Evolutionary conservation across 192 early-diverging fungal species (phyloP).

Genomic region (Gryganskiella cystojenkinii): DNA sequence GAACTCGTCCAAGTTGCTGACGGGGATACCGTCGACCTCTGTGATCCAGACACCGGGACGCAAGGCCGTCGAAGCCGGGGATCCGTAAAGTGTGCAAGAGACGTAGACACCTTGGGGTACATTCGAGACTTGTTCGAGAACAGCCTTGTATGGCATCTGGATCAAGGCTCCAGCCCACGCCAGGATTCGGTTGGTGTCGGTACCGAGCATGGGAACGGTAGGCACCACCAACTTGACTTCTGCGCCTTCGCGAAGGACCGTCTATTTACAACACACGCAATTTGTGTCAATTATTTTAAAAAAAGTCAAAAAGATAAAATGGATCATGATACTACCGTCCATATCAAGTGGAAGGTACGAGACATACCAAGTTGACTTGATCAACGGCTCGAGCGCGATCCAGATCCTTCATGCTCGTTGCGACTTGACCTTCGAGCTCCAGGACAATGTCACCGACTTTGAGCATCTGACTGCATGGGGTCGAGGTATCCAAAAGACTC

Average conservation of each 20-base stretch:
- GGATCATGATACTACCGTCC: too few relatives aligned
- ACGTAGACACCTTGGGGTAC: slow-evolving; percentile 75
- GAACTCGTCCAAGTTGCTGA: slow-evolving; percentile 72
- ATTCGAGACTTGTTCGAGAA: slow-evolving; percentile 73
- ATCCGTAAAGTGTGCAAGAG: slow-evolving; percentile 67
- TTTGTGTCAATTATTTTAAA: neutral
- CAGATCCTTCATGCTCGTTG: slow-evolving; percentile 70
- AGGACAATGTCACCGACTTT: slow-evolving; percentile 77
- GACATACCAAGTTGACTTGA: slow-evolving; percentile 63
- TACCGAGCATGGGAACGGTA: slow-evolving; percentile 64
- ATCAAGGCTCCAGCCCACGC: slow-evolving; percentile 88
- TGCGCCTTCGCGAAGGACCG: slow-evolving; percentile 77
- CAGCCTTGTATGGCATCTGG: slow-evolving; percentile 77
- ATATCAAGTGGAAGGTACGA: too few relatives aligned
- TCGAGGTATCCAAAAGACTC: slow-evolving; percentile 66
- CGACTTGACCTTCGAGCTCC: slow-evolving; percentile 71
- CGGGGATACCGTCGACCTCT: slow-evolving; percentile 72
- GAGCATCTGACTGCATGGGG: slow-evolving; percentile 63
- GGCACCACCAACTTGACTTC: slow-evolving; percentile 74
- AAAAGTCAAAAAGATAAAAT: neutral
- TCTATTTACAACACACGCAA: slow-evolving; percentile 25
- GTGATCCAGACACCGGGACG: slow-evolving; percentile 80
- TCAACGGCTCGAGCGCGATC: slow-evolving; percentile 59
- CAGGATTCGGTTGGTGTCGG: slow-evolving; percentile 74
- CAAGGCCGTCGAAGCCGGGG: slow-evolving; percentile 71